phyloP scores from a whole-genome alignment of 495 filamentous ascomycete species.

The Lineolata rhizophorae region DNA sequence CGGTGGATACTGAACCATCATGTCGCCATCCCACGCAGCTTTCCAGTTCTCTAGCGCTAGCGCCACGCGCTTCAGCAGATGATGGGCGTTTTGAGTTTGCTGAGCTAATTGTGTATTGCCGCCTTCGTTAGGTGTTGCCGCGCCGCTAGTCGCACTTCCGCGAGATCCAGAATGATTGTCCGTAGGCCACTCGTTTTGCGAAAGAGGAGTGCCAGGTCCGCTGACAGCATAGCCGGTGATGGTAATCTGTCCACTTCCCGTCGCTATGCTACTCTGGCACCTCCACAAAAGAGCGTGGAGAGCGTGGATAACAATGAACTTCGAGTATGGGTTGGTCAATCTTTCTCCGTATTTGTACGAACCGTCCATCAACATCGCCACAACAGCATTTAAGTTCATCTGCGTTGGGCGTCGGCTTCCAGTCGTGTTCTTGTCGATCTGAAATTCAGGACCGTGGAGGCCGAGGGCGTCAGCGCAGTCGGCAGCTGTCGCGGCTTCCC shows the following conservation, averaged over 20 bases:
- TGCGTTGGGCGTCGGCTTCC: conserved; percentile 36
- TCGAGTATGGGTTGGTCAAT: conserved; percentile 40
- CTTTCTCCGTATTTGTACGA: conserved; percentile 28
- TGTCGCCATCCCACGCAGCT: conserved; percentile 38
- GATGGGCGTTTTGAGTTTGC: conserved; percentile 14
- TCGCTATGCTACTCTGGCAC: conserved; percentile 13
- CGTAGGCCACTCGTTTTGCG: conserved; percentile 26
- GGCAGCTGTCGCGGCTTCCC: conserved; percentile 30
- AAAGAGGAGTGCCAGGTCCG: conserved; percentile 23
- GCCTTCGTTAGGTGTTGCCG: conserved; percentile 25
- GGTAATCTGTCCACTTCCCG: conserved; percentile 3
- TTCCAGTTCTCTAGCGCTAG: conserved; percentile 42
- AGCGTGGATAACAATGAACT: conserved; percentile 48
- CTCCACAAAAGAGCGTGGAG: conserved; percentile 30
- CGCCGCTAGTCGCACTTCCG: conserved; percentile 24
- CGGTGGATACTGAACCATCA: conserved; percentile 36
- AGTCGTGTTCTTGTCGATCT: conserved; percentile 24
- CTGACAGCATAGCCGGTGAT: conserved; percentile 10
- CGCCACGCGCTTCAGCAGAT: conserved; percentile 19
- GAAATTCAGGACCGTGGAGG: conserved; percentile 24
- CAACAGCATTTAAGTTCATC: conserved; percentile 28
- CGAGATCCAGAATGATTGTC: too few relatives aligned
- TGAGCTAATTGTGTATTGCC: conserved; percentile 12
- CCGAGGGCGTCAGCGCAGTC: conserved; percentile 41
- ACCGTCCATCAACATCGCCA: conserved; percentile 31